Percentiles rank a stretch among this genome's conserved stretches.
Evolutionary conservation across 2,329 filamentous ascomycete species (phyloP).

Genomic region (Talaromyces islandicus): DNA sequence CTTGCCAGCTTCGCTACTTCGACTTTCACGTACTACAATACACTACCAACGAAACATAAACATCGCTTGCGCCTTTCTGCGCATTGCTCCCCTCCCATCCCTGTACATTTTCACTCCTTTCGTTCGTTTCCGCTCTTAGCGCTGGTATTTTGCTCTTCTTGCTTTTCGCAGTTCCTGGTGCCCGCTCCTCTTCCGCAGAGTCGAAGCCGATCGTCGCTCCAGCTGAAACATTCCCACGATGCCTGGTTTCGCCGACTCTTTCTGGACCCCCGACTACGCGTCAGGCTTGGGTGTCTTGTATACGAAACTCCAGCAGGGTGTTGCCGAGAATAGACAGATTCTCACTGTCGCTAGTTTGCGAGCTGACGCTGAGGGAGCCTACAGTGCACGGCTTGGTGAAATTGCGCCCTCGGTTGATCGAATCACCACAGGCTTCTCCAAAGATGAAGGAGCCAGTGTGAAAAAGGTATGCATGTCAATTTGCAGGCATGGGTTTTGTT

Average conservation of each 20-base stretch:
- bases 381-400: slow-evolving; percentile 71
- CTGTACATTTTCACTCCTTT: not conserved
- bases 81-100: slow-evolving; percentile 1
- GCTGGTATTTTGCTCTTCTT: slow-evolving; percentile 1
- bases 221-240: slow-evolving; percentile 44
- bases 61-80: not conserved
- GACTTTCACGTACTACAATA: not conserved
- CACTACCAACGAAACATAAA: not conserved
- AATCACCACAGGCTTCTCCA: slow-evolving; percentile 73
- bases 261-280: slow-evolving; percentile 97
- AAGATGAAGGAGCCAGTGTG: slow-evolving; percentile 92
- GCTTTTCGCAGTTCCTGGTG: not conserved
- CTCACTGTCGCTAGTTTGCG: slow-evolving; percentile 87
- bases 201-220: not conserved
- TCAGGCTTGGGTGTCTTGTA: slow-evolving; percentile 93
- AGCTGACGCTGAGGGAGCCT: slow-evolving; percentile 89
- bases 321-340: slow-evolving; percentile 90
- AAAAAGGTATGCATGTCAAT: slow-evolving; percentile 64
- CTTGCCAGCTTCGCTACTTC: slow-evolving; percentile 1
- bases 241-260: slow-evolving; percentile 89
- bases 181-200: not conserved
- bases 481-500: not conserved
- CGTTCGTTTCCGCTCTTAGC: not conserved
- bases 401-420: slow-evolving; percentile 80
- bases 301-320: slow-evolving; percentile 91